phyloP scores from a whole-genome alignment of 805 yeast species.

The Candida alai region DNA sequence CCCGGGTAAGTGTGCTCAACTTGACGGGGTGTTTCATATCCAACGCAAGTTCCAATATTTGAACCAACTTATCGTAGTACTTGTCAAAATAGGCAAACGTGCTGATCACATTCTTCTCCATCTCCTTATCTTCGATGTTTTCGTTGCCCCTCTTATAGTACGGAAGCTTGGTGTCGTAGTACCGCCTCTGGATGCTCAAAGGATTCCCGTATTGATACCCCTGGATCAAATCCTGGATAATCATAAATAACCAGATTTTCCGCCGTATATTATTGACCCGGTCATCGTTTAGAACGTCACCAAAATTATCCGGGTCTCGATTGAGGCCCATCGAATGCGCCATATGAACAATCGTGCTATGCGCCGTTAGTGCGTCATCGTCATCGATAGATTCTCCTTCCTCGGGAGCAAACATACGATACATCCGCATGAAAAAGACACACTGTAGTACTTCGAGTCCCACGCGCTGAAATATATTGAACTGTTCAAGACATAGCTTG shows the following conservation, averaged over 20 bases:
- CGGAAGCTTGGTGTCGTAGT: slow-evolving; percentile 29
- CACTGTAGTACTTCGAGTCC: slow-evolving; percentile 52
- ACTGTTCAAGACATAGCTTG: slow-evolving; percentile 33
- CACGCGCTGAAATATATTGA: slow-evolving; percentile 33
- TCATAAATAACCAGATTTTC: slow-evolving; percentile 35
- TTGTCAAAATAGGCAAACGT: slow-evolving; percentile 25
- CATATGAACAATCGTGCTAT: slow-evolving; percentile 60
- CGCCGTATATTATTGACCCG: slow-evolving; percentile 24
- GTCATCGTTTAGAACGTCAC: slow-evolving; percentile 21
- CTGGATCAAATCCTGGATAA: slow-evolving; percentile 26
- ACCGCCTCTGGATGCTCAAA: slow-evolving; percentile 22
- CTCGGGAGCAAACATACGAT: slow-evolving; percentile 48
- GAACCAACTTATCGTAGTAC: slow-evolving; percentile 25
- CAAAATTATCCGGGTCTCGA: slow-evolving; percentile 58
- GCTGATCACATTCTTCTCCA: slow-evolving; percentile 35
- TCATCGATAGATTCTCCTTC: slow-evolving; percentile 61
- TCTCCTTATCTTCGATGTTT: slow-evolving; percentile 28
- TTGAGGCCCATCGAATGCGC: slow-evolving; percentile 64
- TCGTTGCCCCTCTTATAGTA: slow-evolving; percentile 31
- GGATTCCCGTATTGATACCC: slow-evolving; percentile 35
- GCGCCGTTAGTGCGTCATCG: slow-evolving; percentile 52
- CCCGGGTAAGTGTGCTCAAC: slow-evolving; percentile 16
- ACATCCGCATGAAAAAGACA: slow-evolving; percentile 48
- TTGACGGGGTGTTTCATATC: slow-evolving; percentile 16
- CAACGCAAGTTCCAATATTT: slow-evolving; percentile 21